phyloP scores from a whole-genome alignment of 2,329 filamentous ascomycete species.

The Pyricularia grisea region DNA sequence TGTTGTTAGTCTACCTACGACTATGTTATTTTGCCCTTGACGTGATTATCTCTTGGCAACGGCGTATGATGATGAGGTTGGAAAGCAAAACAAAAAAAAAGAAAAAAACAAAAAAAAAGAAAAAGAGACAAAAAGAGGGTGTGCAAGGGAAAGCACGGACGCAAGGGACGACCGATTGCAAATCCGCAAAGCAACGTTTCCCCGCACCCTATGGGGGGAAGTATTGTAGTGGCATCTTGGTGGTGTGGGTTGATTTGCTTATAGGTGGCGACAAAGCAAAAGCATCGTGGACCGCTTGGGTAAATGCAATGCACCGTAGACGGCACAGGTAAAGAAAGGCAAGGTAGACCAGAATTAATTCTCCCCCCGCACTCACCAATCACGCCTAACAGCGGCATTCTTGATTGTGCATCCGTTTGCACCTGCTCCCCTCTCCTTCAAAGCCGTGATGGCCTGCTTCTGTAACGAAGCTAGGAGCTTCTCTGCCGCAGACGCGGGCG shows the following conservation, averaged over 20 bases:
- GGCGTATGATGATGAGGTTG: too few species aligned
- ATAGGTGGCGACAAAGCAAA: too few species aligned
- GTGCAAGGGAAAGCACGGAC: background rate
- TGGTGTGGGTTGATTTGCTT: background rate
- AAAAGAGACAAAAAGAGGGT: background rate
- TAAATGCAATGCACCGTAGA: background rate
- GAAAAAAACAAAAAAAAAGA: background rate
- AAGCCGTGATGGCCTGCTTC: background rate
- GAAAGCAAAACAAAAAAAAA: too few species aligned
- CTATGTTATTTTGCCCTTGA: too few species aligned
- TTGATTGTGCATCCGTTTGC: slow-evolving; percentile 17
- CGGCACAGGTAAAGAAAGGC: too few species aligned
- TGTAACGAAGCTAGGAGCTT: background rate
- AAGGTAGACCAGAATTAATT: background rate
- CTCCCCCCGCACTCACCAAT: slow-evolving; percentile 13
- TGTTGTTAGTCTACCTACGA: background rate
- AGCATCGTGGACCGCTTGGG: too few species aligned
- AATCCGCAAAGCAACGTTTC: background rate
- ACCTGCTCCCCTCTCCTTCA: background rate
- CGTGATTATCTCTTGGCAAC: background rate
- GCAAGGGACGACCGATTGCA: background rate
- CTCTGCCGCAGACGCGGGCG: background rate
- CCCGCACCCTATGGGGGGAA: background rate
- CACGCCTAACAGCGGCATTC: slow-evolving; percentile 16
- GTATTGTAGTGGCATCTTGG: background rate